Conservation (phyloP, 208 protist genomes). For the Acanthamoeba culbertsoni region DNA sequence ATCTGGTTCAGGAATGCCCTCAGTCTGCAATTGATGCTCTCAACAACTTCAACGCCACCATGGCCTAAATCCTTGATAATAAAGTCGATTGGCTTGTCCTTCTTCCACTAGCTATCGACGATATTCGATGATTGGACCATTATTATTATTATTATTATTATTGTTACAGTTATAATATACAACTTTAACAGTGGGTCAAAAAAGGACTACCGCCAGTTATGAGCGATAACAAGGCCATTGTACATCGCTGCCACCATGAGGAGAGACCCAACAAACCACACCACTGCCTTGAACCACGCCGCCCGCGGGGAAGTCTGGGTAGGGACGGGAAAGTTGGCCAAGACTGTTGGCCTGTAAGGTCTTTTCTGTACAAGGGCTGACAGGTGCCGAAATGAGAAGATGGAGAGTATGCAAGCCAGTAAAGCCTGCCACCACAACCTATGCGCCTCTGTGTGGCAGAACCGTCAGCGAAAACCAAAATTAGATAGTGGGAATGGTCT, state of each 20-base stretch:
- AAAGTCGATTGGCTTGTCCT: too few relatives aligned
- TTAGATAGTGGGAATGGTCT: neutral
- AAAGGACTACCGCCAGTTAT: too few relatives aligned
- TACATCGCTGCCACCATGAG: neutral
- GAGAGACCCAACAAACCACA: neutral
- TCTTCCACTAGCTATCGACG: too few relatives aligned
- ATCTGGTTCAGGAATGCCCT: neutral
- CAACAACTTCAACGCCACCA: constrained; percentile 31
- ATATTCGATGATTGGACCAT: too few relatives aligned
- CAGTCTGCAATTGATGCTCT: neutral
- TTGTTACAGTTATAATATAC: too few relatives aligned
- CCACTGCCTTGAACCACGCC: neutral
- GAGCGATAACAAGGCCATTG: neutral
- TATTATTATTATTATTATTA: too few relatives aligned
- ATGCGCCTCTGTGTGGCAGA: too few relatives aligned
- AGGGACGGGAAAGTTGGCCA: neutral
- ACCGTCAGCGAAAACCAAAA: neutral
- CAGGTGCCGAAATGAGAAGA: neutral
- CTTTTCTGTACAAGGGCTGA: too few relatives aligned
- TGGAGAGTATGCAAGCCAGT: neutral
- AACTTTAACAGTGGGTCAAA: too few relatives aligned
- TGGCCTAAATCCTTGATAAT: too few relatives aligned
- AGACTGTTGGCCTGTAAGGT: too few relatives aligned
- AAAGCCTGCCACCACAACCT: too few relatives aligned
- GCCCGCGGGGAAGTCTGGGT: neutral